Conservation (phyloP, 2,329 filamentous ascomycete genomes). For the Fusarium subtropicale region DNA sequence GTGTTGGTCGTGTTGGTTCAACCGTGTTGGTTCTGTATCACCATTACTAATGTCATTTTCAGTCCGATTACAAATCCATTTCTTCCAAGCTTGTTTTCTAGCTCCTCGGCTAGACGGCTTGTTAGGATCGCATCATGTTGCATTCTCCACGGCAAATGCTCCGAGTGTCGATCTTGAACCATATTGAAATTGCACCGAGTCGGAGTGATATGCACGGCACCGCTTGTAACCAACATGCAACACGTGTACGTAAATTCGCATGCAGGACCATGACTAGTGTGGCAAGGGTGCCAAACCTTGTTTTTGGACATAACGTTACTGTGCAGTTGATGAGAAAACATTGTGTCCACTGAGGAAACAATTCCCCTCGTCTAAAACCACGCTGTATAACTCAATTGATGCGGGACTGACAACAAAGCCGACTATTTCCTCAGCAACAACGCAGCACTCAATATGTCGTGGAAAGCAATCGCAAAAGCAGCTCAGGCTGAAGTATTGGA, state of each 20-base stretch:
- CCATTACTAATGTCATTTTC: not conserved
- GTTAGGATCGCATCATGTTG: not conserved
- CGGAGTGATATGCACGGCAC: not conserved
- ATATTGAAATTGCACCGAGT: not conserved
- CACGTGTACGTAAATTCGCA: not conserved
- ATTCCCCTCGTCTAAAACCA: not conserved
- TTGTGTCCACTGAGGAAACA: not conserved
- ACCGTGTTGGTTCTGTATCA: not conserved
- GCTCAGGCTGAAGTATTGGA: constrained; percentile 3
- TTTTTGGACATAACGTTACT: not conserved
- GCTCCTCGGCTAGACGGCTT: not conserved
- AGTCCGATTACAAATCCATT: not conserved
- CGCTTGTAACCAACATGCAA: not conserved
- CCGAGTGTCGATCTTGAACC: not conserved
- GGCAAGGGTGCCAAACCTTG: not conserved
- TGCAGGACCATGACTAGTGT: not conserved
- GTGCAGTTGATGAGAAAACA: not conserved
- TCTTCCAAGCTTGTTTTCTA: not conserved
- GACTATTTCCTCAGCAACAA: not conserved
- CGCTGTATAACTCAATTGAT: not conserved
- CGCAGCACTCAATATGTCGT: not conserved
- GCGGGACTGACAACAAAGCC: not conserved
- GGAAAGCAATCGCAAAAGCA: constrained; percentile 9
- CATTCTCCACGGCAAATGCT: not conserved
- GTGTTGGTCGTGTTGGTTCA: not conserved